Evolutionary conservation across 192 early-diverging fungal genomes (phyloP).

Genomic region (Entomortierella lignicola): DNA sequence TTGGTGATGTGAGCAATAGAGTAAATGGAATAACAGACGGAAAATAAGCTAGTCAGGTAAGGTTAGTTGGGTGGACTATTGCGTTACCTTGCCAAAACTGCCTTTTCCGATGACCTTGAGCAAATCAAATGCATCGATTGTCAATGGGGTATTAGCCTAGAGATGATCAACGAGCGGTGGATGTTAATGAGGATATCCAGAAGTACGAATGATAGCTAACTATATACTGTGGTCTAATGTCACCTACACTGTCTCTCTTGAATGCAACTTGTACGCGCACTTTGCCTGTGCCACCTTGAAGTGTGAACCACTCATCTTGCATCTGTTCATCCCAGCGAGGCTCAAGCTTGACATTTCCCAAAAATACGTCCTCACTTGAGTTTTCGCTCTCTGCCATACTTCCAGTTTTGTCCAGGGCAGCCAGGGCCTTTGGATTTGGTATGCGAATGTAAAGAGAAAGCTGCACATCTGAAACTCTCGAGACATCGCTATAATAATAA

Average conservation of each 20-base stretch:
- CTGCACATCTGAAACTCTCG: conserved; percentile 70
- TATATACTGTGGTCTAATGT: neutral
- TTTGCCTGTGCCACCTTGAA: conserved; percentile 75
- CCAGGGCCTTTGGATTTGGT: conserved; percentile 57
- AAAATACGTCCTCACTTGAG: conserved; percentile 62
- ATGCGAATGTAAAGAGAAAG: conserved; percentile 70
- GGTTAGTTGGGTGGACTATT: too few relatives aligned
- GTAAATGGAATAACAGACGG: conserved; percentile 87
- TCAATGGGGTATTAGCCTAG: conserved; percentile 76
- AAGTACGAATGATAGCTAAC: neutral
- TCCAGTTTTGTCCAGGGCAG: conserved; percentile 53
- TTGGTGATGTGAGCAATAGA: conserved; percentile 89
- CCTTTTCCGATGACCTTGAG: conserved; percentile 98
- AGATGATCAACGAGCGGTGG: too few relatives aligned
- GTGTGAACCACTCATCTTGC: conserved; percentile 73
- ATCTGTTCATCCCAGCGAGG: conserved; percentile 66
- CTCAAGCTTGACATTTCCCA: conserved; percentile 66
- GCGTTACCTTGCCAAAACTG: conserved; percentile 91
- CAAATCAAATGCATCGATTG: conserved; percentile 93
- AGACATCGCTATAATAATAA: conserved; percentile 63
- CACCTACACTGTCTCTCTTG: conserved; percentile 72
- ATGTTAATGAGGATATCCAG: too few relatives aligned
- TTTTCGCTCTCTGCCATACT: conserved; percentile 46
- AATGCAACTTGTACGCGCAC: conserved; percentile 82
- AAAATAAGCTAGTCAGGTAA: conserved; percentile 58